Evolutionary conservation across 2,329 filamentous ascomycete species (phyloP).

Genomic region (Xylaria sp.): DNA sequence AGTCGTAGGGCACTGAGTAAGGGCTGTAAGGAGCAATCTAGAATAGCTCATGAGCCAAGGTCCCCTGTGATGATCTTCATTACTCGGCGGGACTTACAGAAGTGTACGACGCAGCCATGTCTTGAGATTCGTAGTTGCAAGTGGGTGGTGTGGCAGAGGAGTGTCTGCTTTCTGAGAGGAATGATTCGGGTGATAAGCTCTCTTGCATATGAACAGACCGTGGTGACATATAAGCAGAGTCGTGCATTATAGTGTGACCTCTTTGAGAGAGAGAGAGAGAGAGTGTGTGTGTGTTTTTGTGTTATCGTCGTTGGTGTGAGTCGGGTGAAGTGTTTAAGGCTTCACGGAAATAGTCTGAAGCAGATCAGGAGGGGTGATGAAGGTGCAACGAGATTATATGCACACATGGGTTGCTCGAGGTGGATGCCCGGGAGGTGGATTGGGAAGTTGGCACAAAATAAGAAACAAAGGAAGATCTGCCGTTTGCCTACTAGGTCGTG

Average conservation of each 20-base stretch:
- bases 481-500: slow-evolving; percentile 8
- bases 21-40: slow-evolving; percentile 33
- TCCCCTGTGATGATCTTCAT: background rate
- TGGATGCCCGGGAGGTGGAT: background rate
- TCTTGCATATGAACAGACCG: slow-evolving; percentile 24
- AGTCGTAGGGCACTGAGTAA: slow-evolving; percentile 37
- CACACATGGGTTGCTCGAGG: slow-evolving; percentile 18
- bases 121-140: slow-evolving; percentile 26
- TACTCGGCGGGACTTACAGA: slow-evolving; percentile 24
- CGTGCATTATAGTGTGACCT: slow-evolving; percentile 26
- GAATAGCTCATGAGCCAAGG: slow-evolving; percentile 2
- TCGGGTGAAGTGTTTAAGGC: slow-evolving; percentile 16
- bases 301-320: background rate
- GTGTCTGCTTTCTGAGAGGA: slow-evolving; percentile 11
- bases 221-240: slow-evolving; percentile 23
- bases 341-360: slow-evolving; percentile 13
- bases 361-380: slow-evolving; percentile 17
- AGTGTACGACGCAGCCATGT: slow-evolving; percentile 26
- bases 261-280: slow-evolving; percentile 12
- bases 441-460: slow-evolving; percentile 7
- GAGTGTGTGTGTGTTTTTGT: slow-evolving; percentile 7
- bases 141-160: slow-evolving; percentile 23
- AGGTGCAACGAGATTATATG: slow-evolving; percentile 24
- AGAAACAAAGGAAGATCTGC: slow-evolving; percentile 12
- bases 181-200: slow-evolving; percentile 18